These are phyloP conservation scores for Quercus lobata DNA, from an alignment of 331 rosid genomes.

Conservation along the genomic window DNA sequence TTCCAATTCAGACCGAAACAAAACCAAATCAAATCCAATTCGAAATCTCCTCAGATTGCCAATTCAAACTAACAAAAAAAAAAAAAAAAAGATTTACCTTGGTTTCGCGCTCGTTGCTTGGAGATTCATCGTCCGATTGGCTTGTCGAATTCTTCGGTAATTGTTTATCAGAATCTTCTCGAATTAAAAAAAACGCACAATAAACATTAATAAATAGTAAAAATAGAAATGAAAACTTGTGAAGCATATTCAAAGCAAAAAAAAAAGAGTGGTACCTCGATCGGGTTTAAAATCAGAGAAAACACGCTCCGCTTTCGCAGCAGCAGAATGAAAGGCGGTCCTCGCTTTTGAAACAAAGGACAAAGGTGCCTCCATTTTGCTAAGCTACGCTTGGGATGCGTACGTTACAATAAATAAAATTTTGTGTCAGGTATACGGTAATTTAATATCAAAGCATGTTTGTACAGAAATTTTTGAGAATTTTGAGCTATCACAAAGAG, in stretches of 20 bases:
- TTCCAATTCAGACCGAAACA: not conserved
- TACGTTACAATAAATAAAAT: constrained; percentile 3
- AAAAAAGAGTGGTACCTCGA: constrained; percentile 52
- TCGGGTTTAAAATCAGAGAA: constrained; percentile 74
- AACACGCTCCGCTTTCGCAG: constrained; percentile 99
- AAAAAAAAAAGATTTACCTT: not conserved
- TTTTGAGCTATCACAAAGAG: too few species aligned
- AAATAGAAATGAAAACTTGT: constrained; percentile 7
- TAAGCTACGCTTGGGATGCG: constrained; percentile 28
- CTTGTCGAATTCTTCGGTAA: constrained; percentile 18
- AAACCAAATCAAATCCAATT: not conserved
- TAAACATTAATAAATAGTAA: not conserved
- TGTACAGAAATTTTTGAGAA: not conserved
- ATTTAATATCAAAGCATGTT: not conserved
- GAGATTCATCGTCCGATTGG: constrained; percentile 14
- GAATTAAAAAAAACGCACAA: not conserved
- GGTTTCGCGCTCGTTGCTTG: constrained; percentile 22
- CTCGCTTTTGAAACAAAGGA: constrained; percentile 93
- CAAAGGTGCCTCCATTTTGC: constrained; percentile 64
- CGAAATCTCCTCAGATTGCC: not conserved
- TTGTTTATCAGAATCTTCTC: constrained; percentile 42
- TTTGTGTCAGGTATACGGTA: too few species aligned
- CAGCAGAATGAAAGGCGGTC: constrained; percentile 95
- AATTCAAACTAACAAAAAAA: not conserved
- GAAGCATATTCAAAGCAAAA: not conserved